These are phyloP conservation scores for Stachybotrys chartarum DNA, from an alignment of 2,329 filamentous ascomycete genomes.

Conservation along the genomic window DNA sequence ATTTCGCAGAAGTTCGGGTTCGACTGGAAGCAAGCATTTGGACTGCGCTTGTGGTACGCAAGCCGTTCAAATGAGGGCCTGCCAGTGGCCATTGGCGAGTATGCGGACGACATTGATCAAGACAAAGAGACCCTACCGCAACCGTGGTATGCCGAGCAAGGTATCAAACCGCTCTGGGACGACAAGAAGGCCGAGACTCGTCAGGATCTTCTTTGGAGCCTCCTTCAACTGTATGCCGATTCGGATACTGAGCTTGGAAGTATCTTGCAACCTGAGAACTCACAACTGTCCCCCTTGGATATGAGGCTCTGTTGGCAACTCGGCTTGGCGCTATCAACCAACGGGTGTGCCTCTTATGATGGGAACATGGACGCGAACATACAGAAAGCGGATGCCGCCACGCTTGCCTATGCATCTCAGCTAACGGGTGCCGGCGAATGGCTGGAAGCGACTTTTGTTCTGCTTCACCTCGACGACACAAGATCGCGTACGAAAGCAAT, in stretches of 20 bases:
- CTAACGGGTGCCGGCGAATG: conserved; percentile 59
- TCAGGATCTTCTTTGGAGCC: conserved; percentile 79
- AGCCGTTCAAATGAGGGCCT: conserved; percentile 62
- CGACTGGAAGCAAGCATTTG: conserved; percentile 92
- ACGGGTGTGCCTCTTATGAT: conserved; percentile 33
- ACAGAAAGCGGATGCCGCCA: conserved; percentile 52
- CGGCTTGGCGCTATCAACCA: conserved; percentile 54
- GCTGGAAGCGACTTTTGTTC: conserved; percentile 66
- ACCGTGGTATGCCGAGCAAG: conserved; percentile 63
- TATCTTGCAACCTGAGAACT: conserved; percentile 68
- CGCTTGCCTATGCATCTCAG: conserved; percentile 57
- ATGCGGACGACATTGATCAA: conserved; percentile 64
- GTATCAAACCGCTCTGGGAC: conserved; percentile 51
- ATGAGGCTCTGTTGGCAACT: conserved; percentile 81
- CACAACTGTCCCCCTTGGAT: conserved; percentile 67
- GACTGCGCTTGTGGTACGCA: conserved; percentile 84
- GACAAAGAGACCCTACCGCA: conserved; percentile 65
- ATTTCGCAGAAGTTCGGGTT: conserved; percentile 79
- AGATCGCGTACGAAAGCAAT: conserved; percentile 58
- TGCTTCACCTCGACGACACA: conserved; percentile 64
- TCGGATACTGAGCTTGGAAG: conserved; percentile 53
- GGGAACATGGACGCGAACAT: conserved; percentile 13
- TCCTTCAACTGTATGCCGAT: conserved; percentile 75
- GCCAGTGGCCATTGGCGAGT: conserved; percentile 64
- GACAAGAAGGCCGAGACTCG: conserved; percentile 50